Percentiles rank a stretch among this genome's conserved stretches.
phyloP scores from a whole-genome alignment of 192 early-diverging fungal genomes.

The Backusella tarrabulga region DNA sequence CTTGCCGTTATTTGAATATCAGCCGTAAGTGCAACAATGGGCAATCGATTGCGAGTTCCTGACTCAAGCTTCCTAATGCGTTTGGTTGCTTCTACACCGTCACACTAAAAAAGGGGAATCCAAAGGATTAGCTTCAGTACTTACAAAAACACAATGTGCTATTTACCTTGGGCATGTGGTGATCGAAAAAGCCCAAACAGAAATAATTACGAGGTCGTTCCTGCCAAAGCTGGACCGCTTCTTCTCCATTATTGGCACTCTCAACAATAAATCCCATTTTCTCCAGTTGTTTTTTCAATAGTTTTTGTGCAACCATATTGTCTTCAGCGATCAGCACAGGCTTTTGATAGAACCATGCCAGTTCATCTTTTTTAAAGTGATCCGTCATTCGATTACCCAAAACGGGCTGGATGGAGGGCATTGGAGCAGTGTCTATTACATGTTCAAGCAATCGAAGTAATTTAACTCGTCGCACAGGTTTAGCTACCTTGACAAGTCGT shows the following conservation, averaged over 20 bases:
- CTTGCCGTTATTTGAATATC: constrained; percentile 47
- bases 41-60: constrained; percentile 31
- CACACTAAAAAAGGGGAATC: constrained; percentile 24
- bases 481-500: constrained; percentile 37
- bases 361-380: constrained; percentile 39
- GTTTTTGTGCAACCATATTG: constrained; percentile 45
- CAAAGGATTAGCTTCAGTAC: too few relatives aligned
- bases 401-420: constrained; percentile 24
- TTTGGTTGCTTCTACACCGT: constrained; percentile 52
- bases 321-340: constrained; percentile 53
- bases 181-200: constrained; percentile 49
- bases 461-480: constrained; percentile 44
- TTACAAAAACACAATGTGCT: too few relatives aligned
- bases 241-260: constrained; percentile 48
- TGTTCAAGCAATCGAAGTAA: constrained; percentile 42
- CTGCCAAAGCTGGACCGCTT: constrained; percentile 39
- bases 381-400: constrained; percentile 31
- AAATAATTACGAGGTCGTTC: constrained; percentile 39
- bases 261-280: constrained; percentile 46
- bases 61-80: constrained; percentile 36
- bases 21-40: constrained; percentile 48
- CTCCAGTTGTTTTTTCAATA: constrained; percentile 40
- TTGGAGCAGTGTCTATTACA: constrained; percentile 21
- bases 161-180: constrained; percentile 52
- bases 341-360: constrained; percentile 34